Conservation (phyloP, 2,329 filamentous ascomycete genomes). For the Monosporascus sp. region DNA sequence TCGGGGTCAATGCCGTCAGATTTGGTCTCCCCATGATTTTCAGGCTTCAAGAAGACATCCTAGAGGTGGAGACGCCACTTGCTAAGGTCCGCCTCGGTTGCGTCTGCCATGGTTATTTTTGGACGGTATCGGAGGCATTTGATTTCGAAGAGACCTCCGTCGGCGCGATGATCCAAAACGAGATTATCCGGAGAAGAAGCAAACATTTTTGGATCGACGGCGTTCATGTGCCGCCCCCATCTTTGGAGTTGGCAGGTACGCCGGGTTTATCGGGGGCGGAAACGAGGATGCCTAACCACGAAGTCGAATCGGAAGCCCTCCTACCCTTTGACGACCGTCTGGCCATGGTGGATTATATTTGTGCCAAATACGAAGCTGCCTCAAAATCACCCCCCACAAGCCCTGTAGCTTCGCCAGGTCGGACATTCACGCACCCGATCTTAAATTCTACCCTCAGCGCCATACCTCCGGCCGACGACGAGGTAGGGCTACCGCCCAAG, state of each 20-base stretch:
- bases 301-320: conserved; percentile 58
- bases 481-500: conserved; percentile 56
- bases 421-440: conserved; percentile 58
- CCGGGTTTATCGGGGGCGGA: conserved; percentile 41
- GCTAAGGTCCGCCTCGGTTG: conserved; percentile 77
- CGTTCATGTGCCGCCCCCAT: conserved; percentile 64
- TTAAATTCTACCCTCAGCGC: conserved; percentile 44
- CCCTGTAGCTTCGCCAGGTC: conserved; percentile 63
- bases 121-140: conserved; percentile 71
- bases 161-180: conserved; percentile 67
- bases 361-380: conserved; percentile 61
- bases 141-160: conserved; percentile 66
- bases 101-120: conserved; percentile 85
- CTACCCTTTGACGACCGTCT: conserved; percentile 71
- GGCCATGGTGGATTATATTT: conserved; percentile 69
- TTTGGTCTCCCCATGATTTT: conserved; percentile 85
- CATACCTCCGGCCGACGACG: conserved; percentile 32
- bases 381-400: conserved; percentile 62
- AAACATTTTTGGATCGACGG: conserved; percentile 75
- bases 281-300: conserved; percentile 43
- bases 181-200: conserved; percentile 68
- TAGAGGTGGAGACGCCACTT: conserved; percentile 57
- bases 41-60: conserved; percentile 79
- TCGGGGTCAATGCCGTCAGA: conserved; percentile 77
- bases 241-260: conserved; percentile 55